Evolutionary conservation across 306 rosid genomes (phyloP), one percentile per base, ranked within the genome.

Genomic region (Quercus suber): DNA sequence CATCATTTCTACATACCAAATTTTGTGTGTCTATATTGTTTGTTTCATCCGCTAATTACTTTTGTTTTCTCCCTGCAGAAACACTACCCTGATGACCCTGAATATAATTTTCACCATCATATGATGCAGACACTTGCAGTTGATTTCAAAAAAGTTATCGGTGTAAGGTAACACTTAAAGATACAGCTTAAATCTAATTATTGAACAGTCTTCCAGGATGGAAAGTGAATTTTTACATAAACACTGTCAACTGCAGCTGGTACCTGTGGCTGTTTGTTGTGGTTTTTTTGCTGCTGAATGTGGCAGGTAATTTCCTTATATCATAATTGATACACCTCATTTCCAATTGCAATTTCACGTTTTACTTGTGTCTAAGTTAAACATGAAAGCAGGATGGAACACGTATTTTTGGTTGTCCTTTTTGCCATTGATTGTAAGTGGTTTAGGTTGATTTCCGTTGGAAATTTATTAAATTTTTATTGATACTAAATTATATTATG

Each of bases 221-320:
- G 35, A n/a, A 52, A 45, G 63, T 65, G 18, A 64, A n/a, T 23
- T 77, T 53, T 63, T 63, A 67, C 68, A 76, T 63, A 69, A 70
- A 49, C 17, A 4, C 21, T 84, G 28, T 76, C 37, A 41, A 64
- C 6, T 7, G 59, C 67, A 95, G 99, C 71, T 92, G 97, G 99
- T 90, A 89, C 86, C 90, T 95, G 58, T 92, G 97, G 99, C 88
- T 91, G 63, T 95, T 95, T 83, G 98, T 95, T 78, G 99, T 92
- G 87, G 81, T 90, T 69, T 95, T 92, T 81, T 80, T 92, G 88
- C 88, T 95, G 80, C 76, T 92, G 73, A 85, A 95, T 82, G 37
- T 95, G 79, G 84, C 87, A 61, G 98, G 98, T 88, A 92, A 73
- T 20, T n/a, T 73, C 19, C 53, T 49, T 69, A 10, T 31, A 51